Evolutionary conservation across 352 stramenopile species (phyloP), one percentile per base, ranked within the genome.

Genomic region (Peronospora belbahrii): DNA sequence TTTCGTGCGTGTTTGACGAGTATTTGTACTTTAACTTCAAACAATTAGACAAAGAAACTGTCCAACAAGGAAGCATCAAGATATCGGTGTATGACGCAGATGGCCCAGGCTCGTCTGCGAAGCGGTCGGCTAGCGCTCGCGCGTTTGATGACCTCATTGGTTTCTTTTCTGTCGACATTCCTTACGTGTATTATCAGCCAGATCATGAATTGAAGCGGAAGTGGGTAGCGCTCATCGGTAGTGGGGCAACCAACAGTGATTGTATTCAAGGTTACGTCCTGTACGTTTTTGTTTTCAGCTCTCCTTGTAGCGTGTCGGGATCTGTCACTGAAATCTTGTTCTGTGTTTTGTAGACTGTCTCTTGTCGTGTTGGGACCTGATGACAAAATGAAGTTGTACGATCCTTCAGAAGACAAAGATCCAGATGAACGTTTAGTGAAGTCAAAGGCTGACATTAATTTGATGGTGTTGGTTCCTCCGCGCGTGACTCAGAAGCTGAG

Each of bases 1-100:
- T 88, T 9, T 90, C 71, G 19, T 89, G 72, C 30, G 81, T 97
- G 2, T 96, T 95, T 65, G 89, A 97, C 56, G 83, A 97, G 50
- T 74, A 77, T 11, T 65, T 96, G 18, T 90, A 90, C 43, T 95
- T 97, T 57, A 84, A 92, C 48, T 88, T 96, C 27, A 66, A 68
- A 20, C 56, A 89, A 32, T 13, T 94, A 5, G 76, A 89, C 53
- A 85, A 79, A 58, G 76, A 88, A 23, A 70, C 63, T 13, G 57
- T 88, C 6, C 68, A 93, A 49, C 69, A 81, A 42, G 71, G 74
- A 30, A 83, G 51, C 24, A 85, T 95, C 47, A 83, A 85, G 44
- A 67, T 95, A 17, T 83, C 74, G 1, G 81, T 92, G n/a, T 67
- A 87, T n/a, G 84, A 94, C 37, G 84, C 79, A 5, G 80, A 94